Percentiles rank a stretch among this genome's conserved stretches.
phyloP scores from a whole-genome alignment of 345 rosid species.

The Populus ilicifolia region DNA sequence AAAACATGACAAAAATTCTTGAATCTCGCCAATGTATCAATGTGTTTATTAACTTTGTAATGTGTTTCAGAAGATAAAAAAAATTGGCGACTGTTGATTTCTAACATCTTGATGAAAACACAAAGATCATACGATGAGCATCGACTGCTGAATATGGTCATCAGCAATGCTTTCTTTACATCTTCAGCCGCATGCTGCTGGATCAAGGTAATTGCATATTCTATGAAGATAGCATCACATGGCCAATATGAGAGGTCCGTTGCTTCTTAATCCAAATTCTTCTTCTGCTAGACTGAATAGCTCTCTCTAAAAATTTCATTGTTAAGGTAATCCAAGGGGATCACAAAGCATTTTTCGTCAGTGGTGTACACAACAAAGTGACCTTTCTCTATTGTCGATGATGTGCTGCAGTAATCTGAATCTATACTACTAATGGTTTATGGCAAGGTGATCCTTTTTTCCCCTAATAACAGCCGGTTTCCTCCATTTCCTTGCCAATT shows the following conservation, averaged over 20 bases:
- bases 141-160: neutral
- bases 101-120: neutral
- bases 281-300: slow-evolving; percentile 13
- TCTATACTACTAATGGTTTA: neutral
- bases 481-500: slow-evolving; percentile 5
- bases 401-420: neutral
- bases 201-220: slow-evolving; percentile 3
- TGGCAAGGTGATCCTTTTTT: neutral
- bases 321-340: slow-evolving; percentile 11
- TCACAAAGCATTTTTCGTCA: slow-evolving; percentile 7
- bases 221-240: slow-evolving; percentile 14
- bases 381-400: slow-evolving; percentile 3
- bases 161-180: slow-evolving; percentile 3
- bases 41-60: neutral
- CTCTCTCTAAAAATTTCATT: slow-evolving; percentile 15
- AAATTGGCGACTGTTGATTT: neutral
- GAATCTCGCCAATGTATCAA: too few relatives aligned
- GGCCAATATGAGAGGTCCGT: slow-evolving; percentile 15
- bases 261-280: slow-evolving; percentile 10
- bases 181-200: neutral
- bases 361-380: slow-evolving; percentile 15
- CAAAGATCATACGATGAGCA: neutral
- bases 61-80: neutral
- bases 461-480: neutral
- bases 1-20: too few relatives aligned